These are phyloP conservation scores for Didymella glomerata DNA, from an alignment of 2,329 filamentous ascomycete species.

Conservation along the genomic window DNA sequence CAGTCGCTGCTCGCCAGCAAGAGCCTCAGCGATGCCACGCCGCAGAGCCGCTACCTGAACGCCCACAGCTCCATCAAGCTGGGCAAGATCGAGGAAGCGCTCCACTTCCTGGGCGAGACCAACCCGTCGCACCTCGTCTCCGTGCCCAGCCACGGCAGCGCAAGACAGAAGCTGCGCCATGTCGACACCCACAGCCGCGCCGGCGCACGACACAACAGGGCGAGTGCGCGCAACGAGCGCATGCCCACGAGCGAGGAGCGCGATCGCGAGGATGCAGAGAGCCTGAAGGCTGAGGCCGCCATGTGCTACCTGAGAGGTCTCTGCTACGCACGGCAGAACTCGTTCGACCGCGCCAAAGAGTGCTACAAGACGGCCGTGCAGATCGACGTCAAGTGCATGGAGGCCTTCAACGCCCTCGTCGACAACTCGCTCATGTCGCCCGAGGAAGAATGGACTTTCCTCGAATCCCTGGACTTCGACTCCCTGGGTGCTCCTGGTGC, in stretches of 20 bases:
- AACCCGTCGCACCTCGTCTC: slow-evolving; percentile 90
- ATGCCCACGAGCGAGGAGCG: slow-evolving; percentile 68
- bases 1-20: slow-evolving; percentile 85
- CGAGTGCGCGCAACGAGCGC: slow-evolving; percentile 58
- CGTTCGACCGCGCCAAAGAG: slow-evolving; percentile 95
- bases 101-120: slow-evolving; percentile 85
- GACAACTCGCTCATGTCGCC: slow-evolving; percentile 92
- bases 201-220: slow-evolving; percentile 57
- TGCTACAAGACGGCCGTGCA: slow-evolving; percentile 98
- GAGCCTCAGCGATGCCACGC: slow-evolving; percentile 80
- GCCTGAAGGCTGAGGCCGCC: slow-evolving; percentile 87
- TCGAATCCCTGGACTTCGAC: slow-evolving; percentile 90
- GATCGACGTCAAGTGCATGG: slow-evolving; percentile 97
- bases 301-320: slow-evolving; percentile 97
- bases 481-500: slow-evolving; percentile 72
- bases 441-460: slow-evolving; percentile 87
- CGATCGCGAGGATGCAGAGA: slow-evolving; percentile 74
- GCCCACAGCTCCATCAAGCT: slow-evolving; percentile 96
- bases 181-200: slow-evolving; percentile 62
- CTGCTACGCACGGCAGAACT: slow-evolving; percentile 96
- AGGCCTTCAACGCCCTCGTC: slow-evolving; percentile 97
- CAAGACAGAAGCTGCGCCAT: slow-evolving; percentile 75
- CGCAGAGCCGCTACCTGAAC: slow-evolving; percentile 90
- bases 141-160: slow-evolving; percentile 69
- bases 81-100: slow-evolving; percentile 85